These are phyloP conservation scores for Passiflora organensis DNA, from an alignment of 345 rosid species.

Conservation along the genomic window DNA sequence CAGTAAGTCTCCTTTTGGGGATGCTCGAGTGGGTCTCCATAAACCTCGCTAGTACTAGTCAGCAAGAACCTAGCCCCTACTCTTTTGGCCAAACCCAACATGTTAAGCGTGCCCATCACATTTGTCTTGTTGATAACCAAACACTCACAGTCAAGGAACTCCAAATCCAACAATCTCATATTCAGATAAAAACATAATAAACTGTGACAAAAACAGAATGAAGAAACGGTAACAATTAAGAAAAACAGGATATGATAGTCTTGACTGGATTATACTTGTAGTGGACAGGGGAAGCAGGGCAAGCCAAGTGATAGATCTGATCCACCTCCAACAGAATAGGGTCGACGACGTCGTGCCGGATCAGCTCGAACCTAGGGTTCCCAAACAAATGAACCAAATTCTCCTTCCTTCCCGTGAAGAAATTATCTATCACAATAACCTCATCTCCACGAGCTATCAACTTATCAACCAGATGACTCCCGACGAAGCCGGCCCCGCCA, in stretches of 20 bases:
- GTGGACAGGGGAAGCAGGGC: constrained; percentile 98
- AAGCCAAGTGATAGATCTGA: constrained; percentile 98
- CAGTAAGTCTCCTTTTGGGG: constrained; percentile 98
- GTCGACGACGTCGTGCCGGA: constrained; percentile 94
- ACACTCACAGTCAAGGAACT: constrained; percentile 45
- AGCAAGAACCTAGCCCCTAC: constrained; percentile 94
- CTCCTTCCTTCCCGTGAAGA: constrained; percentile 93
- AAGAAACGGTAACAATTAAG: background rate
- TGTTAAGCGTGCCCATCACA: constrained; percentile 97
- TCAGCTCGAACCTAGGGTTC: constrained; percentile 89
- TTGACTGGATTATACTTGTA: constrained; percentile 93
- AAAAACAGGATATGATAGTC: constrained; percentile 84
- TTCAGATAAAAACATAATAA: constrained; percentile 1
- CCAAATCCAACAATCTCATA: constrained; percentile 10
- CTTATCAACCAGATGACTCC: constrained; percentile 95
- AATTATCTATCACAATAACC: constrained; percentile 90
- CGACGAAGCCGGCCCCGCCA: constrained; percentile 97
- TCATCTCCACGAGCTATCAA: constrained; percentile 86
- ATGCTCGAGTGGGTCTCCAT: constrained; percentile 98
- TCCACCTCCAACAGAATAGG: constrained; percentile 95
- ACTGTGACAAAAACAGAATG: background rate
- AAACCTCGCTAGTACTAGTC: constrained; percentile 98
- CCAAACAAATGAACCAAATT: constrained; percentile 74
- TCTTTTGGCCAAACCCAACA: constrained; percentile 99
- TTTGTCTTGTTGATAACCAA: constrained; percentile 68